Evolutionary conservation across 164 flowering plant species (phyloP), one percentile per base, ranked within the genome.

Genomic region (Stephania yunnanensis): DNA sequence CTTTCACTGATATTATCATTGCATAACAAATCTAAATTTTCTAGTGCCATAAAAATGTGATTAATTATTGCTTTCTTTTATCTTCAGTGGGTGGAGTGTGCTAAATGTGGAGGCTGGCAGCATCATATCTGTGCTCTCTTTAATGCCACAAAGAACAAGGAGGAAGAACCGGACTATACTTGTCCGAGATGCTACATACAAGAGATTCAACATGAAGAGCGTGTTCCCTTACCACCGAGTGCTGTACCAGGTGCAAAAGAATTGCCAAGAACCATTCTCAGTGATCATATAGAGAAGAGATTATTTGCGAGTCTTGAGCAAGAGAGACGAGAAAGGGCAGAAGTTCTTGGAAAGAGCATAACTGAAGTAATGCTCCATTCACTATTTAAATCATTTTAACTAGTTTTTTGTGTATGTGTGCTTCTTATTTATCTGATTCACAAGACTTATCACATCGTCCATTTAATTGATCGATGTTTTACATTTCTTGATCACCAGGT

Each of bases 101-200:
- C 92, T 78, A 96, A 90, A 71, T 96, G 99, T 87, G 98, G 94
- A 85, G 97, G 95, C 74, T 96, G 99, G 99, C 99, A 96, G 77
- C 99, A 96, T 85, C 99, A 96, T 80, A 92, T 96, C 46, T 96
- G 99, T 87, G 98, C 99, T 50, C 83, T 96, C 71, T 96, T 96
- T 76, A 96, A 96, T 89, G 98, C 94, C 48, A 83, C 97, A 58
- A 88, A 98, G 75, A 96, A 96, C 85, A 97, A 96, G 82, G 99
- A 97, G 74, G 99, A 98, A 76, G 91, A 90, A 81, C 98, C 99
- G 80, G 99, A 96, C 74, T 96, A 96, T 73, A 96, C 99, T 63
- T 96, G 99, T 81, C 99, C 99, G 73, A 87, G 89, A 78, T 96
- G 99, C 78, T 94, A 92, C 78, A 84, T 92, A n/a, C 69, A 25